phyloP scores from a whole-genome alignment of 2,329 filamentous ascomycete genomes.

The Zasmidium cellare region DNA sequence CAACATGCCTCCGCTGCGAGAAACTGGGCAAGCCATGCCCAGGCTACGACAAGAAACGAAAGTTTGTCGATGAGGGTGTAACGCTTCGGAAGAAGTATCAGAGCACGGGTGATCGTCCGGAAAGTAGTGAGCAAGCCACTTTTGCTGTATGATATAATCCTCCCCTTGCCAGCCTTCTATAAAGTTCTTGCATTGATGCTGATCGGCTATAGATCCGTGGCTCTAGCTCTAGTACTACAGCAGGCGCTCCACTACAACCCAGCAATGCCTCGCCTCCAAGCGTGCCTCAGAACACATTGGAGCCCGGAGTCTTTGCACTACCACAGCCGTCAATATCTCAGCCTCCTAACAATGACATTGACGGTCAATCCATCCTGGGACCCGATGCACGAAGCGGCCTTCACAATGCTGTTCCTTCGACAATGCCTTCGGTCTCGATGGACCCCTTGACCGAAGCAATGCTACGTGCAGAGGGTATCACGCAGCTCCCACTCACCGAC shows the following conservation, averaged over 20 bases:
- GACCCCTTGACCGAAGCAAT: conserved; percentile 16
- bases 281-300: not conserved
- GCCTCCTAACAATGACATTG: not conserved
- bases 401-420: not conserved
- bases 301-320: not conserved
- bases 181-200: not conserved
- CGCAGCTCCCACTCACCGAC: conserved; percentile 18
- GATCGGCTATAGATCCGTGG: conserved; percentile 1
- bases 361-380: not conserved
- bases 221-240: not conserved
- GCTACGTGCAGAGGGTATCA: conserved; percentile 13
- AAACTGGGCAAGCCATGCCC: conserved; percentile 37
- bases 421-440: not conserved
- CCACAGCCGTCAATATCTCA: not conserved
- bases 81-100: conserved; percentile 34
- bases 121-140: conserved; percentile 12
- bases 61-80: conserved; percentile 37
- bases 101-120: conserved; percentile 11
- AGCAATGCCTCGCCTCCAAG: not conserved
- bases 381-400: not conserved
- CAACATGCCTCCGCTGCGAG: conserved; percentile 34
- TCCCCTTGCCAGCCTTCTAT: not conserved
- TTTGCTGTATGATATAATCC: not conserved
- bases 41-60: conserved; percentile 38
- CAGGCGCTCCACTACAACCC: not conserved